Evolutionary conservation across 345 rosid species (phyloP).

Genomic region (Heritiera fomes): DNA sequence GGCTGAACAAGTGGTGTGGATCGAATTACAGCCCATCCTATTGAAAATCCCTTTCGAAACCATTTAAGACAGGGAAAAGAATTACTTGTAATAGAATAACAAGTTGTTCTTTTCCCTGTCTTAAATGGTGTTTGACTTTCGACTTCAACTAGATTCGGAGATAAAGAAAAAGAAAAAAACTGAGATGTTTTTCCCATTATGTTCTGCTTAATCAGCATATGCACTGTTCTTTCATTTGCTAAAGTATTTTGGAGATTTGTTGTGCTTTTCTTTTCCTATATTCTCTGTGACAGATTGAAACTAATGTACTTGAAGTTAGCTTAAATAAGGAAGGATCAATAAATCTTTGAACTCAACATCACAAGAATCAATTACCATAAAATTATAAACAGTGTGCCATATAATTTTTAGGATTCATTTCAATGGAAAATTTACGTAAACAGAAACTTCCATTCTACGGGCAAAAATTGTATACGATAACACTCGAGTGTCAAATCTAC

Average conservation of each 20-base stretch:
- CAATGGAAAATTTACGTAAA: neutral
- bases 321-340: neutral
- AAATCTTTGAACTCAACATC: neutral
- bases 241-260: too few species aligned
- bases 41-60: neutral
- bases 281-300: neutral
- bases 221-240: neutral
- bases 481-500: too few species aligned
- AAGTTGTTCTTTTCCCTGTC: neutral
- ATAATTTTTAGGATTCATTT: neutral
- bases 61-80: too few species aligned
- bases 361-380: neutral
- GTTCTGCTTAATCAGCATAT: neutral
- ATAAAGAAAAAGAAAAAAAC: too few species aligned
- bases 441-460: too few species aligned
- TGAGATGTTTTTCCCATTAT: neutral
- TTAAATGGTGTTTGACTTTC: too few species aligned
- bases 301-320: neutral
- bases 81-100: too few species aligned
- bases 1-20: neutral
- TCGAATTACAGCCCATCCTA: neutral
- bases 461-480: too few species aligned
- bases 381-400: neutral
- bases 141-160: too few species aligned
- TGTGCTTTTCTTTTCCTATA: too few species aligned